Conservation (phyloP, 345 rosid species). For the Heritiera fomes region DNA sequence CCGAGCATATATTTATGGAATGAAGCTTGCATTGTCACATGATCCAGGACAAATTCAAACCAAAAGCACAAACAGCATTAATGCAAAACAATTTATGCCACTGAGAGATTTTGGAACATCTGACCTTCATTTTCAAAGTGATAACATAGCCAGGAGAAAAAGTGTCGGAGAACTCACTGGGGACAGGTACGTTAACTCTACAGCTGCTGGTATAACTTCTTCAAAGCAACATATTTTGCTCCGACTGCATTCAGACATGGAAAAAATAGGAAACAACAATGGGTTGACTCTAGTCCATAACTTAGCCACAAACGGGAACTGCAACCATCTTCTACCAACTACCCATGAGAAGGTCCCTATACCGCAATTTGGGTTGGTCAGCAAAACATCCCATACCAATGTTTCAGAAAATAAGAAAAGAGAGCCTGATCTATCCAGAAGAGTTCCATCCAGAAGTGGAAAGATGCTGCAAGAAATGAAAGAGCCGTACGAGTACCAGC, state of each 20-base stretch:
- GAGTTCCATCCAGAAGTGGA: conserved; percentile 28
- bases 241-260: conserved; percentile 15
- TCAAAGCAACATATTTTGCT: conserved; percentile 23
- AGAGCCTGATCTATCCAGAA: conserved; percentile 26
- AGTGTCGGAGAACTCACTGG: neutral
- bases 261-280: conserved; percentile 15
- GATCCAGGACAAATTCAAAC: conserved; percentile 29
- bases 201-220: conserved; percentile 23
- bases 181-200: conserved; percentile 11
- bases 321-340: conserved; percentile 33
- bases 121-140: conserved; percentile 15
- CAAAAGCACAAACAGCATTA: conserved; percentile 21
- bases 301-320: conserved; percentile 25
- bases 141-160: conserved; percentile 7
- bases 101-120: conserved; percentile 21
- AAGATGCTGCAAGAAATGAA: conserved; percentile 34
- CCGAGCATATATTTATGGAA: conserved; percentile 21
- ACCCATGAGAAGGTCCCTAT: conserved; percentile 34
- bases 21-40: conserved; percentile 30
- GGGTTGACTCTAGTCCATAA: conserved; percentile 23
- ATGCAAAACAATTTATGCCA: conserved; percentile 25
- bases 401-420: conserved; percentile 33
- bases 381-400: conserved; percentile 17
- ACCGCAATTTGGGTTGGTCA: conserved; percentile 24
- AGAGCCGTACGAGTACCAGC: conserved; percentile 20